A percentile compares a stretch with the other conserved stretches of the same genome.
These are phyloP conservation scores for Tricholoma matsutake DNA, from an alignment of 768 basidiomycete genomes.

Conservation along the genomic window DNA sequence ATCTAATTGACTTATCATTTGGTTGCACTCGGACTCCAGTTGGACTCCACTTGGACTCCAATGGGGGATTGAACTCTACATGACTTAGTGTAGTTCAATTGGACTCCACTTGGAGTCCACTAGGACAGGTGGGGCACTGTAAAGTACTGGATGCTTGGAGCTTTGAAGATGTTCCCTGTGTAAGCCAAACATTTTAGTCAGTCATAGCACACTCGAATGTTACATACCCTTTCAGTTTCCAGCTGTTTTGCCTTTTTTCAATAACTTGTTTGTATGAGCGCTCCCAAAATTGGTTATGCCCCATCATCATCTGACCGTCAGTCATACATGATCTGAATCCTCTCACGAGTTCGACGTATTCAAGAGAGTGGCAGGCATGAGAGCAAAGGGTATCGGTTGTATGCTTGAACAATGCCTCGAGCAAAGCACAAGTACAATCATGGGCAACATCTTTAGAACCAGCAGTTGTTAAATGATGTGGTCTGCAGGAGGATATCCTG, in stretches of 20 bases:
- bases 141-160: not conserved
- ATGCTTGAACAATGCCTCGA: not conserved
- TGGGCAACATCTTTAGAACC: not conserved
- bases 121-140: too few relatives aligned
- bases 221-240: not conserved
- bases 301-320: not conserved
- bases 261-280: not conserved
- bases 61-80: too few relatives aligned
- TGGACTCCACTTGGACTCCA: too few relatives aligned
- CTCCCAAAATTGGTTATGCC: not conserved
- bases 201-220: not conserved
- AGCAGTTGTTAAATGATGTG: not conserved
- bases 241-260: not conserved
- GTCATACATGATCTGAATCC: conserved; percentile 1
- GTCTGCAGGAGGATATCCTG: not conserved
- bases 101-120: too few relatives aligned
- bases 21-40: too few relatives aligned
- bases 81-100: too few relatives aligned
- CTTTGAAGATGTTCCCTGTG: not conserved
- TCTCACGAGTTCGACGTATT: not conserved
- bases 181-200: not conserved
- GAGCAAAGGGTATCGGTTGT: not conserved
- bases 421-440: not conserved
- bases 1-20: too few relatives aligned
- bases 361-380: not conserved